A percentile compares a stretch with the other conserved stretches of the same genome.
Evolutionary conservation across 345 rosid species (phyloP).

Genomic region (Durio zibethinus): DNA sequence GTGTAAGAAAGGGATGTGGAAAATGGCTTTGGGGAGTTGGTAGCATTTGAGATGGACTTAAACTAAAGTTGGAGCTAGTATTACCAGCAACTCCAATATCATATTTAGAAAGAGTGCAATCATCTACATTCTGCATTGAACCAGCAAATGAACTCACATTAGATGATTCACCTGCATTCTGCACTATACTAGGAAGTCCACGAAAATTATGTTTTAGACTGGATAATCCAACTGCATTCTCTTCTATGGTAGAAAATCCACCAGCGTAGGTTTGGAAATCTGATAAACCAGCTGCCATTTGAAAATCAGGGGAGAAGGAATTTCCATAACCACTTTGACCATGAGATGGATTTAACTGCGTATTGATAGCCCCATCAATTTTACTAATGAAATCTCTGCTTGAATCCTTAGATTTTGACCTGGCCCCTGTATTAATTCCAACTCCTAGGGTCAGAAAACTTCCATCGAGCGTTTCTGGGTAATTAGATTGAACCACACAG

Average conservation of each 20-base stretch:
- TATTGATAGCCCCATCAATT: background rate
- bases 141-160: background rate
- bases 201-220: background rate
- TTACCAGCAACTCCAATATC: background rate
- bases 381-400: background rate
- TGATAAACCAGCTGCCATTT: background rate
- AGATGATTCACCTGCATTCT: slow-evolving; percentile 10
- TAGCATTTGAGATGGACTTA: slow-evolving; percentile 2
- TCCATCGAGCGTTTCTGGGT: slow-evolving; percentile 25
- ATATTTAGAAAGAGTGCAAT: background rate
- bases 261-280: background rate
- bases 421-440: slow-evolving; percentile 16
- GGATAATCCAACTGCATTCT: slow-evolving; percentile 11
- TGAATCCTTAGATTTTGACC: background rate
- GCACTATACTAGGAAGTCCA: background rate
- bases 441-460: slow-evolving; percentile 23
- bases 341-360: slow-evolving; percentile 11
- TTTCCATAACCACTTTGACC: slow-evolving; percentile 7
- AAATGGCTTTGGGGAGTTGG: background rate
- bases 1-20: background rate
- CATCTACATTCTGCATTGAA: background rate
- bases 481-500: slow-evolving; percentile 6
- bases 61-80: background rate
- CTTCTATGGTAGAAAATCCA: slow-evolving; percentile 15
- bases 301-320: background rate